Base-by-base conservation (phyloP, 2,329 filamentous ascomycete species). In the Zymoseptoria tritici region DNA sequence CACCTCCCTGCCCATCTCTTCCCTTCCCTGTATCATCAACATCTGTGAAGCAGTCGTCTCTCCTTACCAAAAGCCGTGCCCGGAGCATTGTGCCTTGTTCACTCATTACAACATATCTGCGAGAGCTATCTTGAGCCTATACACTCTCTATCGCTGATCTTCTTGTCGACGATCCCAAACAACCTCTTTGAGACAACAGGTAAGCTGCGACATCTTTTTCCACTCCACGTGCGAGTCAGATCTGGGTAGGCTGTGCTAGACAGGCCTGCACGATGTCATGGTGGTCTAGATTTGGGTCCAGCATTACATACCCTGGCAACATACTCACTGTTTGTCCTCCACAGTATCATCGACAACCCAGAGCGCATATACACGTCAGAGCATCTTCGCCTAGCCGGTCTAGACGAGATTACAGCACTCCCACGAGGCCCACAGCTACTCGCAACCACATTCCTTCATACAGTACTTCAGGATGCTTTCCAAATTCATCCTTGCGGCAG, bases 71-170 rank as follows among this genome's bases (percentile, higher is more conserved):
- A 26, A 29, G 60, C 60, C 60, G 60, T 66, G 62, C 64, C 64
- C 46, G 64, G 64, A 62, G 64, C 64, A 66, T 63, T 54, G 64
- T 62, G 64, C 64, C 56, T 58, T 56, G 29, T 55, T 55, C 61
- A 63, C 55, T 63, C 61, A 53, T 63, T 63, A 57, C 36, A 49
- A 56, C 49, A 63, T 66, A 60, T 63, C 64, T 64, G 62, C 64
- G 62, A 66, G 60, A 66, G 58, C 50, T 51, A 49, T 26, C 52
- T 31, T 55, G 64, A 64, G 64, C 62, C 36, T 16, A 46, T 54
- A 59, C 57, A 65, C 64, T 63, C 60, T 64, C 64, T 52, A 63
- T 64, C 57, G 61, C 64, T 64, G 62, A 62, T 54, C 46, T 51
- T 57, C 53, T 51, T 61, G 59, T 62, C 57, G 13, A 52, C 50